Base-by-base conservation (phyloP, 1,284 basidiomycete genomes). In the Heliocybe sulcata region DNA sequence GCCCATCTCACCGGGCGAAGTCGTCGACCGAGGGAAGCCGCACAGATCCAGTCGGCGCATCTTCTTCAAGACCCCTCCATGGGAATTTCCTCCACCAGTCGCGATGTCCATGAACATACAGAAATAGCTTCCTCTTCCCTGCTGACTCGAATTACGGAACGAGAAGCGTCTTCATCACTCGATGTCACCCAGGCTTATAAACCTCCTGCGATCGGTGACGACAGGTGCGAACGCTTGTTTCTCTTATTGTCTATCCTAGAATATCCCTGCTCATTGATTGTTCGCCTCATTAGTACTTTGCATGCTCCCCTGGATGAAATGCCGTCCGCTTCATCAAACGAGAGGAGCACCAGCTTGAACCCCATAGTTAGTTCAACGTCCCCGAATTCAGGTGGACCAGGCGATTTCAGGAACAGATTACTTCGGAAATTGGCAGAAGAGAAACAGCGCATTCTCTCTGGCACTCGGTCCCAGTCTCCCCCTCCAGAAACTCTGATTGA, bases 1-100 rank as follows among this genome's bases (percentile, higher is more conserved):
- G 74, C 76, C 4, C 74, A 83, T 61, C 74, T 84, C 53, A 56
- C 54, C 22, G 20, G 33, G 2, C 35, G 52, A 12, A 53, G 50
- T 6, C 20, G 27, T 26, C 45, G 31, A 47, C 45, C 31, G 20
- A 42, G 35, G 35, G 51, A 42, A 52, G 35, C 22, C 8, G 35
- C 56, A n/a, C 49, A 48, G 35, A 51, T 33, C 25, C 31, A 50
- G 47, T 52, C 52, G 25, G 45, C 45, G 23, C 19, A 47, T 45
- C 27, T 42, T 16, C 3, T 20, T 16, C 16, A n/a, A 8, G 6
- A 6, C 8, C 38, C 38, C 8, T 8, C 38, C 38, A 42, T 42
- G 38, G 38, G 38, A 42, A n/a, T 16, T 20, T 42, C 38, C 19
- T 42, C 38, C 29, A 31, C 6, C 12, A 12, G 29, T 31, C 29